A percentile compares a stretch with the other conserved stretches of the same genome.
Evolutionary conservation across 805 yeast genomes (phyloP).

Genomic region (Dipodascus albidus): DNA sequence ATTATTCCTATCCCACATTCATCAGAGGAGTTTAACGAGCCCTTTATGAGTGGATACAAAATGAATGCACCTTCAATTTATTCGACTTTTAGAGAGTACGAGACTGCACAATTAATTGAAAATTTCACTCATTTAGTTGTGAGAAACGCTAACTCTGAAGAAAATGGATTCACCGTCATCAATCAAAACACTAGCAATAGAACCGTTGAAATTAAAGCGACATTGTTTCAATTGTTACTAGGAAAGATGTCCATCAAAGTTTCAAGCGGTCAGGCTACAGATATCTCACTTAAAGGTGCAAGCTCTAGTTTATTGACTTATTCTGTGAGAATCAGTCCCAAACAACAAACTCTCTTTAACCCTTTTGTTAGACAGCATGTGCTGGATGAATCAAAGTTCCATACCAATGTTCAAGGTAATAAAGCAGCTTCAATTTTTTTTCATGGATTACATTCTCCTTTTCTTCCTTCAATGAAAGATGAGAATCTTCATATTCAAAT

Average conservation of each 20-base stretch:
- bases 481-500: constrained; percentile 12
- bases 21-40: constrained; percentile 13
- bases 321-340: constrained; percentile 22
- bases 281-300: constrained; percentile 40
- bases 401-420: constrained; percentile 36
- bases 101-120: constrained; percentile 39
- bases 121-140: constrained; percentile 41
- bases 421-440: constrained; percentile 30
- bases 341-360: constrained; percentile 27
- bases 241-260: constrained; percentile 25
- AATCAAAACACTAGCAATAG: constrained; percentile 21
- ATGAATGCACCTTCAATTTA: constrained; percentile 22
- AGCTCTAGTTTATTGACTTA: constrained; percentile 55
- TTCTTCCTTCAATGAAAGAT: constrained; percentile 36
- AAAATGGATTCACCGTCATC: constrained; percentile 15
- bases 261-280: constrained; percentile 34
- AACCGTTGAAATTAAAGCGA: constrained; percentile 14
- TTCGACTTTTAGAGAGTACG: constrained; percentile 35
- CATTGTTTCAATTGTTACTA: constrained; percentile 9
- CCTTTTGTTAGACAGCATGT: constrained; percentile 63
- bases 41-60: not conserved
- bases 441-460: constrained; percentile 59
- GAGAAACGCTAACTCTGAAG: constrained; percentile 25
- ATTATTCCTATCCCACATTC: constrained; percentile 35
- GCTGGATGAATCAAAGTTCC: constrained; percentile 72